Evolutionary conservation across 129 eudicot genomes (phyloP).

Genomic region (Gnaphalium uliginosum): DNA sequence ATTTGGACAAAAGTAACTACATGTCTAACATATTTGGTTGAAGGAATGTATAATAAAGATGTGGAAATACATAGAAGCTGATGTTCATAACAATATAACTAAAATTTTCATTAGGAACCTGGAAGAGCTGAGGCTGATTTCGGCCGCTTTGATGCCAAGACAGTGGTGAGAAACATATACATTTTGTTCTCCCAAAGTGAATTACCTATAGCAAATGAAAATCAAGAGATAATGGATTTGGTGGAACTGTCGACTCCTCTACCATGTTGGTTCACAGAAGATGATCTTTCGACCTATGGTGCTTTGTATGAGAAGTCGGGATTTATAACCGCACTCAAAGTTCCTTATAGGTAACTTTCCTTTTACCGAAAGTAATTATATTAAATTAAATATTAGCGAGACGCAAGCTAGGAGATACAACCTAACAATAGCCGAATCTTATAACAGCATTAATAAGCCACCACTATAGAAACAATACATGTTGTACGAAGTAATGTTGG

Average conservation of each 20-base stretch:
- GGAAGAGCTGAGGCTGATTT: slow-evolving; percentile 66
- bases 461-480: too few relatives aligned
- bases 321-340: slow-evolving; percentile 50
- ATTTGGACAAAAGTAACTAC: too few relatives aligned
- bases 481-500: too few relatives aligned
- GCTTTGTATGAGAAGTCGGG: slow-evolving; percentile 49
- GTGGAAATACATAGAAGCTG: too few relatives aligned
- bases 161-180: slow-evolving; percentile 45
- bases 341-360: slow-evolving; percentile 62
- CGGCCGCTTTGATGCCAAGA: slow-evolving; percentile 47
- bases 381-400: too few relatives aligned
- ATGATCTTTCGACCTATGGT: slow-evolving; percentile 48
- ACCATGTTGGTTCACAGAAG: slow-evolving; percentile 55
- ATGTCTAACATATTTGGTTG: background rate
- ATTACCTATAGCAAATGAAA: slow-evolving; percentile 42
- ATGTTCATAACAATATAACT: background rate
- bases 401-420: too few relatives aligned
- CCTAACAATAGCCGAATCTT: too few relatives aligned
- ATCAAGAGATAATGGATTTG: slow-evolving; percentile 57
- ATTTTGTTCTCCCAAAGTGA: slow-evolving; percentile 49
- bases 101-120: slow-evolving; percentile 32
- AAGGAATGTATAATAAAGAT: too few relatives aligned
- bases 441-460: too few relatives aligned
- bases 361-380: too few relatives aligned
- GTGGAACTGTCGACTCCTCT: slow-evolving; percentile 47